Conservation (phyloP, 495 filamentous ascomycete species). For the Penicillium canariense region DNA sequence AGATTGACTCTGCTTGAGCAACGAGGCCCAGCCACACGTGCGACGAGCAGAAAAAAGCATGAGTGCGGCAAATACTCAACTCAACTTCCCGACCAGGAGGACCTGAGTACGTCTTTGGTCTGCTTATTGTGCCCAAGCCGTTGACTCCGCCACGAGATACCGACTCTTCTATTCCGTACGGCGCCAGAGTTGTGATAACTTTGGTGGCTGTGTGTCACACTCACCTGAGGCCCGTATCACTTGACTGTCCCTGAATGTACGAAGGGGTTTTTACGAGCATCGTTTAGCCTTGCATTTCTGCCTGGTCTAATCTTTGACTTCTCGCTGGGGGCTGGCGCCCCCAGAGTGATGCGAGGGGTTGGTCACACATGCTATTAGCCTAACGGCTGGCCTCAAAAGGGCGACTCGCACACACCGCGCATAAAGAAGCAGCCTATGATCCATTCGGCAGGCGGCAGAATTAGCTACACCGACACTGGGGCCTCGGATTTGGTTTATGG, state of each 20-base stretch:
- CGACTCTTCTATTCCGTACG: background rate
- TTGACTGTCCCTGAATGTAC: conserved; percentile 17
- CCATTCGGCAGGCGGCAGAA: background rate
- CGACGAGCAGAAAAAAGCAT: background rate
- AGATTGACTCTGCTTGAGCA: conserved; percentile 38
- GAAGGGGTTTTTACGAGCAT: background rate
- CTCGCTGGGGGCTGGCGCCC: background rate
- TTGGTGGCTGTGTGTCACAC: conserved; percentile 1
- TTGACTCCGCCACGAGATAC: background rate
- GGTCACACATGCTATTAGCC: too few relatives aligned
- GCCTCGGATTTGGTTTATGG: background rate
- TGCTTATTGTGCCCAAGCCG: background rate
- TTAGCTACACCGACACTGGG: background rate
- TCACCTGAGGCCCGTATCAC: conserved; percentile 11
- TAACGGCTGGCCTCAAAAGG: too few relatives aligned
- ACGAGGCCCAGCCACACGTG: background rate
- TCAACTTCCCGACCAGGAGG: too few relatives aligned
- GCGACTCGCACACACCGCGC: too few relatives aligned
- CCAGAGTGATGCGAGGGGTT: background rate
- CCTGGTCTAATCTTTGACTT: background rate
- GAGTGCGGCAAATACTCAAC: background rate
- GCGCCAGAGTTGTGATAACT: background rate
- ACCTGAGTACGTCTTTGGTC: background rate
- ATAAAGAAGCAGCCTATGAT: background rate
- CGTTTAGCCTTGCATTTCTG: background rate